These are phyloP conservation scores for Agrocybe praecox DNA, from an alignment of 768 basidiomycete species.

Conservation along the genomic window DNA sequence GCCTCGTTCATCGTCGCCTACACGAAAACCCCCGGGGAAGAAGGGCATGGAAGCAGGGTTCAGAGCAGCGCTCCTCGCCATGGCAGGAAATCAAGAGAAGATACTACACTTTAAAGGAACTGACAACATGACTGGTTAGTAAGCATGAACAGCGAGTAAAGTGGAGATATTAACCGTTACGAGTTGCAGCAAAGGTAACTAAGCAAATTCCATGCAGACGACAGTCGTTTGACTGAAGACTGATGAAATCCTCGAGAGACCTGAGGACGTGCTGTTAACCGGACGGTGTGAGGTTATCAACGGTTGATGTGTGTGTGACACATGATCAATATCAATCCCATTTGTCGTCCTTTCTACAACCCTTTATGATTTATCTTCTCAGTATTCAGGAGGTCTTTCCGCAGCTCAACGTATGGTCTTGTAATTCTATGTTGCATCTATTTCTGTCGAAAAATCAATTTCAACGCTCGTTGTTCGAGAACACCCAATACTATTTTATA, in stretches of 20 bases:
- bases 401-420: no score
- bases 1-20: constrained; percentile 55
- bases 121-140: constrained; percentile 27
- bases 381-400: no score
- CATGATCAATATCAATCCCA: no score
- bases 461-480: no score
- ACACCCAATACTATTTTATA: no score
- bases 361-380: no score
- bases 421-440: no score
- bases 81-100: constrained; percentile 43
- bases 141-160: constrained; percentile 20
- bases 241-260: neutral
- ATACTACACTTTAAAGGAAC: constrained; percentile 24
- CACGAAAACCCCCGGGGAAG: constrained; percentile 71
- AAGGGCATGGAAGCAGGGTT: constrained; percentile 86
- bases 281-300: neutral
- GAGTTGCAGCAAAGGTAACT: constrained; percentile 28
- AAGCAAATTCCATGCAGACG: constrained; percentile 46
- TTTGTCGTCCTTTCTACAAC: no score
- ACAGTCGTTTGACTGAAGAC: constrained; percentile 15
- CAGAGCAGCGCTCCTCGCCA: constrained; percentile 77
- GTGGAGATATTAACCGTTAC: constrained; percentile 22
- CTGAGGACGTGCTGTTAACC: neutral
- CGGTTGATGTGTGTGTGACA: no score
- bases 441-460: no score